A percentile compares a stretch with the other conserved stretches of the same genome.
Evolutionary conservation across 2,329 filamentous ascomycete genomes (phyloP).

Genomic region (Stromatinia cepivora): DNA sequence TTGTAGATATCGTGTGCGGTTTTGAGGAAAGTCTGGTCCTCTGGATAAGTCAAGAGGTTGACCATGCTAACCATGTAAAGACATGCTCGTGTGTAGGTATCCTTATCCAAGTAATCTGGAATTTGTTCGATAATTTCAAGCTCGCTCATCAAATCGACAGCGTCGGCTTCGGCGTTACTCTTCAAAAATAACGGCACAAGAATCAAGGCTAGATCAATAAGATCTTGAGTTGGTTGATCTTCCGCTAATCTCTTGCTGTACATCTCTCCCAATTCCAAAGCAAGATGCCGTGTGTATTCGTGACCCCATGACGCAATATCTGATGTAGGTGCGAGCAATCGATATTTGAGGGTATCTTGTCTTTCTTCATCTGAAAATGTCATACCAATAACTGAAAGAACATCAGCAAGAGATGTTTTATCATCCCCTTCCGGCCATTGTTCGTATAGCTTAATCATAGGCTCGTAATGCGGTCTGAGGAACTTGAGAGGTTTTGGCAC

Average conservation of each 20-base stretch:
- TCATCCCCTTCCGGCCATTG: constrained; percentile 81
- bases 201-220: constrained; percentile 78
- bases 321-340: constrained; percentile 82
- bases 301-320: constrained; percentile 98
- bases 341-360: constrained; percentile 94
- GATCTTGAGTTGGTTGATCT: constrained; percentile 79
- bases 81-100: constrained; percentile 91
- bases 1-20: constrained; percentile 94
- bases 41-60: constrained; percentile 92
- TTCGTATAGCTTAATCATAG: constrained; percentile 83
- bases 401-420: constrained; percentile 89
- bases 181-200: constrained; percentile 93
- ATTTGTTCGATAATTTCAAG: constrained; percentile 95
- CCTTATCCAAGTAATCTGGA: constrained; percentile 83
- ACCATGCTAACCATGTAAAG: constrained; percentile 99
- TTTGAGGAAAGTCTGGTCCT: constrained; percentile 92
- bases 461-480: constrained; percentile 92
- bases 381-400: constrained; percentile 97
- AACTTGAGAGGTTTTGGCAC: constrained; percentile 99
- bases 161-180: constrained; percentile 97
- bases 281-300: constrained; percentile 94
- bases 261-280: constrained; percentile 92
- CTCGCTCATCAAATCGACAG: constrained; percentile 95
- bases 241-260: constrained; percentile 84
- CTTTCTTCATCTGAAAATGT: constrained; percentile 96